A percentile compares a stretch with the other conserved stretches of the same genome.
Conservation (phyloP, 106 monocot species). For the Cymbidium sinense region DNA sequence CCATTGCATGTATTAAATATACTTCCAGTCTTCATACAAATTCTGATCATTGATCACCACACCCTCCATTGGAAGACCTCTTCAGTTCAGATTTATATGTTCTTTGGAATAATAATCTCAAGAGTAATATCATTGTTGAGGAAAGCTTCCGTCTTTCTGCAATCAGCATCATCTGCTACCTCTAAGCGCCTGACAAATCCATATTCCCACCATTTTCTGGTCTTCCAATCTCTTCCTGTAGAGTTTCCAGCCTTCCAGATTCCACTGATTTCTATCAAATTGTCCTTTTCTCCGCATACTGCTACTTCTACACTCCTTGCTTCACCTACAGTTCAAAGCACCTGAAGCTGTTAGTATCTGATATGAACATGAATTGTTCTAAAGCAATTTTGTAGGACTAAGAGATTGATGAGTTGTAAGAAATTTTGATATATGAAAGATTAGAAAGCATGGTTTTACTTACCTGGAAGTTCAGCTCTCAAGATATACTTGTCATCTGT, state of each 20-base stretch:
- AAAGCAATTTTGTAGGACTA: no score
- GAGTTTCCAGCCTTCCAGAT: slow-evolving; percentile 31
- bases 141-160: slow-evolving; percentile 55
- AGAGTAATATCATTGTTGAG: slow-evolving; percentile 46
- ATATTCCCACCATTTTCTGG: slow-evolving; percentile 74
- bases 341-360: background rate
- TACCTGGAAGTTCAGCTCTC: slow-evolving; percentile 70
- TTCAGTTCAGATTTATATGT: background rate
- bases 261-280: slow-evolving; percentile 73
- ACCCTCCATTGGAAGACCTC: background rate
- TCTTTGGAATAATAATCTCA: slow-evolving; percentile 70
- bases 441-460: background rate
- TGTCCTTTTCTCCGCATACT: slow-evolving; percentile 37
- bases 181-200: slow-evolving; percentile 84
- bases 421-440: background rate
- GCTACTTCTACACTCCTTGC: slow-evolving; percentile 49
- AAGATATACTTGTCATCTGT: slow-evolving; percentile 46
- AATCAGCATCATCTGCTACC: slow-evolving; percentile 62
- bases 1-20: background rate
- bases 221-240: slow-evolving; percentile 56
- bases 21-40: background rate
- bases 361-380: no score
- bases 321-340: slow-evolving; percentile 8
- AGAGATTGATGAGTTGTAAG: background rate
- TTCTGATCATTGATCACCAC: background rate